Base-by-base conservation (phyloP, 2,329 filamentous ascomycete species). In the Setomelanomma holmii region DNA sequence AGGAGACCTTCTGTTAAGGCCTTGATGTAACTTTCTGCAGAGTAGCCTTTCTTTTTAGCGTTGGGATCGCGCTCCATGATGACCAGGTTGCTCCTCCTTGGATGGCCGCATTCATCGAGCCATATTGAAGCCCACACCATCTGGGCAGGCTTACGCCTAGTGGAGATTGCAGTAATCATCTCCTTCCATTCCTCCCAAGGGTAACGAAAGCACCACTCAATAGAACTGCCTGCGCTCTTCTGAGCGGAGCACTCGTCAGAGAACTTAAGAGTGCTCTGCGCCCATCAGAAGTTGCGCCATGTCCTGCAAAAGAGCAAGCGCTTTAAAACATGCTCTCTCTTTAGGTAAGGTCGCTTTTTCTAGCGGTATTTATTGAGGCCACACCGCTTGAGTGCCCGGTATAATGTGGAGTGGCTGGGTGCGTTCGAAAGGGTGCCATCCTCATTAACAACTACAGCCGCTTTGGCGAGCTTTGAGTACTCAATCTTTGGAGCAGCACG, bases 121-220 rank as follows among this genome's bases (percentile, higher is more conserved):
- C 45, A 60, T 23, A 67, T 56, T 12, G 49, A 41, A 12, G 23
- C 61, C 61, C 45, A 66, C 14, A 64, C 53, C 43, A 67, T 65
- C 24, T 63, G 30, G 3, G 23, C 30, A 11, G 54, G 45, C 24
- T 48, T 45, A 30, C 12, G 16, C 12, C 0, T 10, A 14, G 46
- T 62, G 52, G 1, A 44, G 23, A 39, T 51, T 14, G 55, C 33
- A 7, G 49, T 42, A 24, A 67, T 53, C 39, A 58, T 65, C 11
- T 47, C 39, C 45, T 55, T 42, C 46, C 40, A 68, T 51, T 63
- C 59, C 40, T 66, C 24, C 8, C 36, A 12, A n/a, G 47, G 45
- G 14, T 42, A 51, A 10, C 53, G 33, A 38, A 60, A 66, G 14
- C 51, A 50, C 63, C 50, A 49, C 41, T 53, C 39, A 14, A 33